Base-by-base conservation (phyloP, 331 rosid genomes). In the Acacia pycnantha region DNA sequence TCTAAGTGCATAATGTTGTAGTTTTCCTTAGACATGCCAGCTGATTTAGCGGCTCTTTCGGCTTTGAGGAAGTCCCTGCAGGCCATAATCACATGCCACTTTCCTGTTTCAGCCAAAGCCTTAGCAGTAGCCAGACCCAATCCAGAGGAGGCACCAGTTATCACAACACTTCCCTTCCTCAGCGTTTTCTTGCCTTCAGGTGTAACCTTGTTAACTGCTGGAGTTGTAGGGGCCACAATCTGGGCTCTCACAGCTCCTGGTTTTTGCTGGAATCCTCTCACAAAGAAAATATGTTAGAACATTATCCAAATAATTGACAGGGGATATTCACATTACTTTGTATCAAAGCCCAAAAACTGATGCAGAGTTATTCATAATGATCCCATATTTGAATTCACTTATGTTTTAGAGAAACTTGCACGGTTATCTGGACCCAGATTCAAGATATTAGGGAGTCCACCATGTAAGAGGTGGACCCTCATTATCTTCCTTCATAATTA, bases 1-100 rank as follows among this genome's bases (percentile, higher is more conserved):
- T 96, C 98, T 50, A 96, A 82, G 82, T 96, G 99, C 97, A 92
- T 92, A 19, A 96, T 88, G 53, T 83, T 89, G 86, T 92, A 94
- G 86, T 90, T 92, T 77, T 94, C 98, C 86, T 94, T 92, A 15
- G 87, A 58, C 2, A 96, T 90, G 79, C 99, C 99, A 21, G 97
- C 94, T 24, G 97, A 82, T 81, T 96, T 96, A 43, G 98, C 99
- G 48, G 98, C 99, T 87, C 97, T 94, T 80, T 95, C 93, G 58
- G 98, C 86, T 87, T 96, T 96, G 84, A 96, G 99, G 90, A 87
- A 96, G 84, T 96, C 98, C 90, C 99, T 94, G 91, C 99, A 96
- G 26, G 99, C 99, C 99, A 96, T 92, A 81, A 91, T 92, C 8
- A 96, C 89, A 74, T 96, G 94, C 98, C 99, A 96, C 83, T 96